phyloP scores from a whole-genome alignment of 768 basidiomycete genomes.

The Holtermannia corniformis region DNA sequence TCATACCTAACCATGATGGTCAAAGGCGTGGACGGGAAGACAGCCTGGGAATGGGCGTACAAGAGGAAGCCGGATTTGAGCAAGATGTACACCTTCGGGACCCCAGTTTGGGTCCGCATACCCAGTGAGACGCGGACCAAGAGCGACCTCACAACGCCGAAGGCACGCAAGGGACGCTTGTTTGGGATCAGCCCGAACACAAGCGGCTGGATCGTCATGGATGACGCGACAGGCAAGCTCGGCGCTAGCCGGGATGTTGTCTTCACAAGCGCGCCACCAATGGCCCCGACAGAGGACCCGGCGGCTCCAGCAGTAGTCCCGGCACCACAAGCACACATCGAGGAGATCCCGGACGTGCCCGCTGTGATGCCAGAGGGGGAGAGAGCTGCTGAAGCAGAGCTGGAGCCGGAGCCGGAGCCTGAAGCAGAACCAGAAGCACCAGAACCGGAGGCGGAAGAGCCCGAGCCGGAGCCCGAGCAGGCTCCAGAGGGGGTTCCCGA shows the following conservation, averaged over 20 bases:
- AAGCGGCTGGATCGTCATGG: not conserved
- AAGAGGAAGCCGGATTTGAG: conserved; percentile 4
- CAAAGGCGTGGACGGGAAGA: conserved; percentile 2
- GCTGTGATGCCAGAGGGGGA: too few relatives aligned
- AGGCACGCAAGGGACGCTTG: conserved; percentile 4
- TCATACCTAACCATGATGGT: not conserved
- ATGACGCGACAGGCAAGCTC: not conserved
- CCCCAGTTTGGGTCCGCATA: conserved; percentile 1
- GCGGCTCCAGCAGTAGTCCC: too few relatives aligned
- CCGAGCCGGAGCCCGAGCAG: too few relatives aligned
- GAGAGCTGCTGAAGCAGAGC: too few relatives aligned
- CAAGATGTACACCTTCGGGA: conserved; percentile 5
- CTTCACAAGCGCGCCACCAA: not conserved
- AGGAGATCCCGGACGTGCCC: too few relatives aligned
- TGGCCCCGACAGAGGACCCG: too few relatives aligned
- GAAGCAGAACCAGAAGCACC: too few relatives aligned
- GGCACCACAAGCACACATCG: too few relatives aligned
- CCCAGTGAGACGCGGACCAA: conserved; percentile 7
- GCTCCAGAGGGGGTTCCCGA: too few relatives aligned
- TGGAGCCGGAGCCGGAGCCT: too few relatives aligned
- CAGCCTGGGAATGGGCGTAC: not conserved
- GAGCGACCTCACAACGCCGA: conserved; percentile 4
- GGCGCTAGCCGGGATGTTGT: conserved; percentile 1
- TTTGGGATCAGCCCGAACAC: not conserved
- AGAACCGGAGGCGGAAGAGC: too few relatives aligned